Percentiles rank a stretch among this genome's conserved stretches.
phyloP scores from a whole-genome alignment of 352 stramenopile species.

The Halophytophthora polymorphica region DNA sequence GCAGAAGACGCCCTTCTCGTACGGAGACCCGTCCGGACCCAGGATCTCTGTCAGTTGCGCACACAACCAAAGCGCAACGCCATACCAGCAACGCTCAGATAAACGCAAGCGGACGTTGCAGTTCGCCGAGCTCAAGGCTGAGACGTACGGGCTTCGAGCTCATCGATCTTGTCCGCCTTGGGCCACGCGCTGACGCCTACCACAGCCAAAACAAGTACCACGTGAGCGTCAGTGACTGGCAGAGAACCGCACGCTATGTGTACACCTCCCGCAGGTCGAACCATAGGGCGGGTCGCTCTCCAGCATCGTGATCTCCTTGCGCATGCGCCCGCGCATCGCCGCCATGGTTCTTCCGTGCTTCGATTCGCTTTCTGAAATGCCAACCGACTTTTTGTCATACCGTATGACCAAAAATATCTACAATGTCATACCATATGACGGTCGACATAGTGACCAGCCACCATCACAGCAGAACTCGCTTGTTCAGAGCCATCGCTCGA shows the following conservation, averaged over 20 bases:
- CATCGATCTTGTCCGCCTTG: constrained; percentile 69
- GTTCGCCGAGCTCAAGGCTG: too few species aligned
- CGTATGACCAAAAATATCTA: too few species aligned
- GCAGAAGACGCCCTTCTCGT: constrained; percentile 73
- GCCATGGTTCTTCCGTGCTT: too few species aligned
- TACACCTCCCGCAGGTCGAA: constrained; percentile 8
- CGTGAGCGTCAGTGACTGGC: not conserved
- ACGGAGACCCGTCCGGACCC: constrained; percentile 76
- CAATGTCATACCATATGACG: too few species aligned
- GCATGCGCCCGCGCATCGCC: constrained; percentile 76
- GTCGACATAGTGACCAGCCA: too few species aligned
- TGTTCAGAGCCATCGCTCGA: too few species aligned
- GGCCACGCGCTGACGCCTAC: constrained; percentile 73
- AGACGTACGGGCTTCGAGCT: constrained; percentile 69
- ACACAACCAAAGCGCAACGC: constrained; percentile 1
- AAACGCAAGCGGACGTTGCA: not conserved
- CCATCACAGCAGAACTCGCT: too few species aligned
- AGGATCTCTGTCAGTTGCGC: constrained; percentile 65
- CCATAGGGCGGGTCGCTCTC: constrained; percentile 73
- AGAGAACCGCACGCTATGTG: not conserved
- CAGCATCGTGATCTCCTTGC: constrained; percentile 83
- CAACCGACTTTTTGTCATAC: constrained; percentile 3
- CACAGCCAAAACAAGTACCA: not conserved
- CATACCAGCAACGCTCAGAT: constrained; percentile 1
- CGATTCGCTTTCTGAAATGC: constrained; percentile 3